These are phyloP conservation scores for Berberis vulgaris DNA, from an alignment of 164 flowering plant genomes.

Conservation along the genomic window DNA sequence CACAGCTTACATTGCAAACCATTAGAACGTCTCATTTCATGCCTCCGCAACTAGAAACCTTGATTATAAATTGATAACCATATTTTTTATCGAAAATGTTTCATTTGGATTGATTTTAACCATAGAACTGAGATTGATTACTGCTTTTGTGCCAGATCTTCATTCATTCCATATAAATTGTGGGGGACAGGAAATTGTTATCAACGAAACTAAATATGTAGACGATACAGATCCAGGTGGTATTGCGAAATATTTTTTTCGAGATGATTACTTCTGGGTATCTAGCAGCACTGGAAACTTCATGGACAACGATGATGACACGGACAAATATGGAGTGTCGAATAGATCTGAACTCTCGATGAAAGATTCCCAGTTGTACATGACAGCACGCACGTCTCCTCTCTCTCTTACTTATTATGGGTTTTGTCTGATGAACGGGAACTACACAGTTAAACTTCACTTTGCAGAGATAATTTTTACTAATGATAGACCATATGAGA, in stretches of 20 bases:
- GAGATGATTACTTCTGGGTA: constrained; percentile 42
- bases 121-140: neutral
- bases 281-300: constrained; percentile 71
- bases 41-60: too few relatives aligned
- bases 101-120: too few relatives aligned
- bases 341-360: constrained; percentile 16
- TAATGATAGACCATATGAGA: constrained; percentile 35
- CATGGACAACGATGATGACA: constrained; percentile 43
- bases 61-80: too few relatives aligned
- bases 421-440: constrained; percentile 47
- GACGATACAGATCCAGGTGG: constrained; percentile 53
- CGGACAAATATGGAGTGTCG: constrained; percentile 17
- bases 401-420: constrained; percentile 52
- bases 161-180: constrained; percentile 56
- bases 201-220: constrained; percentile 30
- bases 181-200: constrained; percentile 47
- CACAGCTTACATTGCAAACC: too few relatives aligned
- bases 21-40: too few relatives aligned
- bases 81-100: too few relatives aligned
- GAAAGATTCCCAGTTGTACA: constrained; percentile 36
- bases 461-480: constrained; percentile 68
- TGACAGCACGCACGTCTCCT: constrained; percentile 58
- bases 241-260: constrained; percentile 27
- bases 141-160: constrained; percentile 25
- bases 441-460: constrained; percentile 50